Conservation (phyloP, 2,329 filamentous ascomycete genomes). For the Blumeria hordei region DNA sequence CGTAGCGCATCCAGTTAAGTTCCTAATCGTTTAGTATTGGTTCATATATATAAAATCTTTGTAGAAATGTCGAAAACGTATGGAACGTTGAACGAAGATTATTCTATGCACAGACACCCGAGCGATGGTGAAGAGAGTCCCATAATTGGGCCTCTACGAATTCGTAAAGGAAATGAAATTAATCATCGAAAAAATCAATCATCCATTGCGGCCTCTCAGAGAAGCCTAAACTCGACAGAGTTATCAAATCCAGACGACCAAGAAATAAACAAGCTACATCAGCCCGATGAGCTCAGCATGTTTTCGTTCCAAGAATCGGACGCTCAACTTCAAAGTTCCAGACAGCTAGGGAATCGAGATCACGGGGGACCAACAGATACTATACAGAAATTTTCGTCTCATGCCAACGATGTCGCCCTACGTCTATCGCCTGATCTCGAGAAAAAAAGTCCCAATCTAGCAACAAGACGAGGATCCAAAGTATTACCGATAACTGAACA, state of each 20-base stretch:
- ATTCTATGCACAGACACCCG: slow-evolving; percentile 40
- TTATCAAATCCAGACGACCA: slow-evolving; percentile 53
- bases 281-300: slow-evolving; percentile 13
- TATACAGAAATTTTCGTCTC: slow-evolving; percentile 5
- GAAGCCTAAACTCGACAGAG: slow-evolving; percentile 42
- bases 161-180: slow-evolving; percentile 54
- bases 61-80: too few relatives aligned
- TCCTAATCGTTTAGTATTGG: too few relatives aligned
- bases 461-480: slow-evolving; percentile 50
- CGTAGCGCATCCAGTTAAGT: too few relatives aligned
- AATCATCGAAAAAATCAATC: slow-evolving; percentile 24
- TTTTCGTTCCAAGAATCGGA: slow-evolving; percentile 16
- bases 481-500: background rate
- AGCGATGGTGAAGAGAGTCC: slow-evolving; percentile 36
- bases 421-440: slow-evolving; percentile 21
- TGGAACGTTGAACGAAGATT: slow-evolving; percentile 53
- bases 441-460: slow-evolving; percentile 38
- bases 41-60: too few relatives aligned
- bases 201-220: slow-evolving; percentile 38
- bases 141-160: slow-evolving; percentile 61
- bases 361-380: slow-evolving; percentile 4
- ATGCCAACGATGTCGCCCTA: slow-evolving; percentile 14
- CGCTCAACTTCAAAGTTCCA: slow-evolving; percentile 7
- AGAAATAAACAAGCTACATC: slow-evolving; percentile 17
- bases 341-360: slow-evolving; percentile 6